phyloP scores from a whole-genome alignment of 2,329 filamentous ascomycete species.

The Penicillium sp. region DNA sequence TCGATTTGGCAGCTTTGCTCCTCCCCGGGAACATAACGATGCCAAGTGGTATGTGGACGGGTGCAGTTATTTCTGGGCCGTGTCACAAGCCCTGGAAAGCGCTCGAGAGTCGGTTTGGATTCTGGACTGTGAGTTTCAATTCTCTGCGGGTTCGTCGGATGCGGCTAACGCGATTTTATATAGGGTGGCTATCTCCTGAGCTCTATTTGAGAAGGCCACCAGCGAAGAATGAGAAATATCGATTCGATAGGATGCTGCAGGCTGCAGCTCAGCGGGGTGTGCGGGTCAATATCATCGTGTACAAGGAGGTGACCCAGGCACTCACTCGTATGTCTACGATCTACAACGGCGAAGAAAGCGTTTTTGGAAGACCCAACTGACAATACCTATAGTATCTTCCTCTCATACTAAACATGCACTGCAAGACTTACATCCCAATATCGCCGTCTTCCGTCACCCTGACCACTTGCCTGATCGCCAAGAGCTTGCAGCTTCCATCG shows the following conservation, averaged over 20 bases:
- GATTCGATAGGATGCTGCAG: slow-evolving; percentile 77
- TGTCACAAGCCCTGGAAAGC: slow-evolving; percentile 74
- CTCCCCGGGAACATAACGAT: slow-evolving; percentile 67
- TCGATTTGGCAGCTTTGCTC: slow-evolving; percentile 66
- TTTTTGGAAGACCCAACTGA: background rate
- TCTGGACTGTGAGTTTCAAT: slow-evolving; percentile 61
- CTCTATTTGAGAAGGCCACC: slow-evolving; percentile 82
- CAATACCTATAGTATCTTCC: slow-evolving; percentile 55
- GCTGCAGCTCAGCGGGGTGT: slow-evolving; percentile 82
- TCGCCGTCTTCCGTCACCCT: slow-evolving; percentile 84
- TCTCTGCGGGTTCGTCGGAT: background rate
- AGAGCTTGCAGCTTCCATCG: slow-evolving; percentile 60
- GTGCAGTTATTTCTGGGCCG: slow-evolving; percentile 81
- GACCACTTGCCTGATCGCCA: slow-evolving; percentile 78
- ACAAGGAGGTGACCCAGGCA: slow-evolving; percentile 84
- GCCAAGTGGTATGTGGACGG: slow-evolving; percentile 88
- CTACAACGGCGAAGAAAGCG: slow-evolving; percentile 19
- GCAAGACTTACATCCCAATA: slow-evolving; percentile 76
- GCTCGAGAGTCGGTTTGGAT: slow-evolving; percentile 80
- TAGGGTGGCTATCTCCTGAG: slow-evolving; percentile 80
- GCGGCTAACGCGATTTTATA: slow-evolving; percentile 7
- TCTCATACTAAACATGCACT: slow-evolving; percentile 77
- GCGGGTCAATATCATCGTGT: slow-evolving; percentile 80
- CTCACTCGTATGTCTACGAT: slow-evolving; percentile 66
- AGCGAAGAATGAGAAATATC: slow-evolving; percentile 76